Evolutionary conservation across 768 basidiomycete genomes (phyloP), one percentile per base, ranked within the genome.

Genomic region (Lactarius sanguifluus): DNA sequence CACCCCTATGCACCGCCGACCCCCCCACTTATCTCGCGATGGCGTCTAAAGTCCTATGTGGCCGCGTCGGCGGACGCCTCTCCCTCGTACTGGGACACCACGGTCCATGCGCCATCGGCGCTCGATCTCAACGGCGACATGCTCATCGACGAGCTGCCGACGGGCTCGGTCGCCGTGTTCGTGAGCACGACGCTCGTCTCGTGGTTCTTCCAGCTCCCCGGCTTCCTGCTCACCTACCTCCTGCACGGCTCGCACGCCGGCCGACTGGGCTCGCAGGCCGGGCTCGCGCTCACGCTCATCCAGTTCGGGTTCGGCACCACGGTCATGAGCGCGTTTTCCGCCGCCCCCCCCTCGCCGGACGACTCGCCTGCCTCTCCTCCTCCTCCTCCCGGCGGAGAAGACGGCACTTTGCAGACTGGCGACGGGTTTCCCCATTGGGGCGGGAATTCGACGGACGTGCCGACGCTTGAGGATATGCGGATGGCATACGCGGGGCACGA

Each of bases 21-120:
- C 45, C 8, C 15, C 41, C 59, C 34, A 28, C 40, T 45, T 18
- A 61, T 23, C 16, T 56, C 38, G 16, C 28, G 40, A 20, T 65
- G 52, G 30, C 62, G 41, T 40, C 18, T 34, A 16, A 66, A 95
- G 91, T 86, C 94, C 0, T 99, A 99, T 73, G 82, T 88, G 15
- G 83, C 88, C 18, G 97, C 96, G 2, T 88, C 94, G 68, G 85
- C 88, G 34, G 96, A 99, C 73, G 86, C 92, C 0, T 95, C 91
- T 0, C 97, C 97, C 0, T 85, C 94, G 0, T 99, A 99, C 77
- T 98, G 94, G 92, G 96, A 99, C 74, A 98, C 92, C 1, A 95
- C 94, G 0, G 86, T 98, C 10, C 91, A 96, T 67, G 87, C 95
- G 0, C 94, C 94, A 0, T 76, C 79, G 0, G 79, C 81, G 32